Base-by-base conservation (phyloP, 768 basidiomycete genomes). In the Amanita rimosa region DNA sequence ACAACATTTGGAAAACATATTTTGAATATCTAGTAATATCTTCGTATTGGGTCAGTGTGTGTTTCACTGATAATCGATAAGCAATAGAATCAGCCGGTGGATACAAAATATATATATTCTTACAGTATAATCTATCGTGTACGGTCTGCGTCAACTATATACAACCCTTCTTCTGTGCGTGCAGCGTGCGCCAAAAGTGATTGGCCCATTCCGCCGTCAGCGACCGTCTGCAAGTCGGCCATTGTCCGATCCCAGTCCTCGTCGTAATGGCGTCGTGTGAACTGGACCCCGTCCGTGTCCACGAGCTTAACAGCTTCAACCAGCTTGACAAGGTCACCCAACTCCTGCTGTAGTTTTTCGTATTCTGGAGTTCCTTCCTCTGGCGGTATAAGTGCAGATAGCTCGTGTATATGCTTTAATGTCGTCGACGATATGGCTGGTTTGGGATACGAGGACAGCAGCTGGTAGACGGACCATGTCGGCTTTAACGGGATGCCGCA, bases 271-370 rank as follows among this genome's bases (percentile, higher is more conserved):
- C 65, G 58, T 41, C 61, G 60, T 10, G 55, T 55, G 6, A 66
- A 57, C 21, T 55, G 42, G 11, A 72, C 62, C n/a, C 59, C 64
- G 5, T 59, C 50, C 10, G 73, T 69, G 57, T 69, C 64, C 38
- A 83, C 79, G 21, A 84, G 61, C 61, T 77, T 85, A 46, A 90
- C 87, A 3, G 88, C 88, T 58, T 91, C 86, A 11, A 92, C 88
- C 8, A 92, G 70, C 53, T 72, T 76, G 49, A 90, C 68, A 44
- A 92, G 74, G 46, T 82, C 81, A 54, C 83, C 81, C 53, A 92
- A 63, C 53, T 85, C 79, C 36, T 55, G 52, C 52, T 77, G 82
- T 37, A 84, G 64, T 16, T 62, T 59, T 2, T 59, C 56, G 53
- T 81, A 74, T 50, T 79, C 75, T 4, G 60, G 57, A 0, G 85